Conservation (phyloP, 192 early-diverging fungal species). For the Chytriomyces confervae region DNA sequence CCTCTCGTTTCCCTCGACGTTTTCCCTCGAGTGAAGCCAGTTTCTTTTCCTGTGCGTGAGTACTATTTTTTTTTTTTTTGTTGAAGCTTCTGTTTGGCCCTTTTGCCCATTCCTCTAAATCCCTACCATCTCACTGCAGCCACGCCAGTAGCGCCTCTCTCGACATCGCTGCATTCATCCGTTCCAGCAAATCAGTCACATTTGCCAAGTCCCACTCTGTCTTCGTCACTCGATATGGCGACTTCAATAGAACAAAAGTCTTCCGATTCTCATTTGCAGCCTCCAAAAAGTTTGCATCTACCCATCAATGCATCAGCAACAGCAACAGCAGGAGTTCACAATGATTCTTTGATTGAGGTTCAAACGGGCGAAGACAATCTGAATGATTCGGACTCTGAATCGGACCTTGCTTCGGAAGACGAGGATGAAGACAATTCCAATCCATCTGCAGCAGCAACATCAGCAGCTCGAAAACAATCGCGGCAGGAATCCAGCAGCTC, state of each 20-base stretch:
- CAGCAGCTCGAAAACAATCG: not conserved
- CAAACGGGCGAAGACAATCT: not conserved
- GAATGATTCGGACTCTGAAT: not conserved
- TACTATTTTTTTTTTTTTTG: not conserved
- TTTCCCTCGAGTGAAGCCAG: not conserved
- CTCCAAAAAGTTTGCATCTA: not conserved
- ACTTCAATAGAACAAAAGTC: not conserved
- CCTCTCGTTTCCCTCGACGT: not conserved
- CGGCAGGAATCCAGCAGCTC: not conserved
- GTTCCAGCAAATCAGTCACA: too few species aligned
- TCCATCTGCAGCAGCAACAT: not conserved
- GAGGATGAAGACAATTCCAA: conserved; percentile 2
- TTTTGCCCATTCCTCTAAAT: too few species aligned
- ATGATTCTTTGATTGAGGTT: not conserved
- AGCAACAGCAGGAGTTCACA: not conserved
- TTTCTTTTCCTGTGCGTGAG: not conserved
- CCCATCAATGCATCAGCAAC: not conserved
- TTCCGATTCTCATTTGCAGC: not conserved
- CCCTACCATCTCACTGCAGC: too few species aligned
- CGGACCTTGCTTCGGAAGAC: not conserved
- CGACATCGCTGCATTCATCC: too few species aligned
- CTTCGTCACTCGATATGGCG: too few species aligned
- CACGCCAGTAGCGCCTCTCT: too few species aligned
- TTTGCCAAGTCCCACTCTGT: too few species aligned
- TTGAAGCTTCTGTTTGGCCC: not conserved